Conservation (phyloP, 2,329 filamentous ascomycete species). For the Talaromyces sp. region DNA sequence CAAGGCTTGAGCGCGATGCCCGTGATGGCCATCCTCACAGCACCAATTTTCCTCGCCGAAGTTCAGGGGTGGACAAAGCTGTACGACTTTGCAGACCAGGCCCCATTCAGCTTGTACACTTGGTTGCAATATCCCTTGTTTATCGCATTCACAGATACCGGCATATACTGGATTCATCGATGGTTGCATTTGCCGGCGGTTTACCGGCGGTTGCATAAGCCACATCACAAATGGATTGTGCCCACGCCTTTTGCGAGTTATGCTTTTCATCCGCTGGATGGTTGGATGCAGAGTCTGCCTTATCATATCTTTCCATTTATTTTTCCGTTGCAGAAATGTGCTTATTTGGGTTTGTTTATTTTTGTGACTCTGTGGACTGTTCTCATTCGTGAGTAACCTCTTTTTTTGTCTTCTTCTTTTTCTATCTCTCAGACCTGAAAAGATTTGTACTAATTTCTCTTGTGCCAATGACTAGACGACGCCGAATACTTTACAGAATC, state of each 20-base stretch:
- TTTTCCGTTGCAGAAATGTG: slow-evolving; percentile 77
- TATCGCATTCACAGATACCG: slow-evolving; percentile 70
- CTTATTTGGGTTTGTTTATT: slow-evolving; percentile 69
- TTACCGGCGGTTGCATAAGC: slow-evolving; percentile 81
- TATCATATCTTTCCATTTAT: slow-evolving; percentile 81
- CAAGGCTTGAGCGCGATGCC: slow-evolving; percentile 67
- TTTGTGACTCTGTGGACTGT: slow-evolving; percentile 90
- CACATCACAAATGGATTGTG: slow-evolving; percentile 94
- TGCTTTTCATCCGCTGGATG: slow-evolving; percentile 80
- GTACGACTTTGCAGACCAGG: slow-evolving; percentile 64
- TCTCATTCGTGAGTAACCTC: slow-evolving; percentile 53
- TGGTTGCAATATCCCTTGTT: slow-evolving; percentile 71
- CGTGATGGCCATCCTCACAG: slow-evolving; percentile 67
- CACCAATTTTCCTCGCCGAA: slow-evolving; percentile 68
- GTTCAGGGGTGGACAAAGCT: slow-evolving; percentile 71
- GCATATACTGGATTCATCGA: slow-evolving; percentile 77
- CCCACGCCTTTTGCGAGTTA: slow-evolving; percentile 77
- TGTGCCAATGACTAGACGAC: slow-evolving; percentile 48
- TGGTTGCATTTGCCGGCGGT: slow-evolving; percentile 65
- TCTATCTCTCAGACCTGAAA: neutral
- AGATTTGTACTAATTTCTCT: neutral
- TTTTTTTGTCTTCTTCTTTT: neutral
- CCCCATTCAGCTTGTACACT: slow-evolving; percentile 63
- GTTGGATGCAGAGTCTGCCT: slow-evolving; percentile 72
- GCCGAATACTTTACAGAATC: slow-evolving; percentile 79